Percentiles rank a stretch among this genome's conserved stretches.
phyloP scores from a whole-genome alignment of 495 filamentous ascomycete genomes.

The Wilcoxina mikolae region DNA sequence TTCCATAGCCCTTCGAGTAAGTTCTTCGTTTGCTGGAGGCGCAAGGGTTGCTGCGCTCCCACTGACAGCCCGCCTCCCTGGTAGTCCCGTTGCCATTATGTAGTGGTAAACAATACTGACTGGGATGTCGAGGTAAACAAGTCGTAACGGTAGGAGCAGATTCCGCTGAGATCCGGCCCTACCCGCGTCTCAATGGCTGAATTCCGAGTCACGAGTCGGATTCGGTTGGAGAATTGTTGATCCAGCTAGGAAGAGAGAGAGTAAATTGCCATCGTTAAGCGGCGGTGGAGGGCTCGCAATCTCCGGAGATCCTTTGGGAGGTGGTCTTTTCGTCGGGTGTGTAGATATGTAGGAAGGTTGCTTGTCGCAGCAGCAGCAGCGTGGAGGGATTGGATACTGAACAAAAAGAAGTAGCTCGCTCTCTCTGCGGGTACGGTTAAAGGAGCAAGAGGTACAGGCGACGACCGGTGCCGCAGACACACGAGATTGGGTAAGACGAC shows the following conservation, averaged over 20 bases:
- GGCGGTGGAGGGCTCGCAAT: not conserved
- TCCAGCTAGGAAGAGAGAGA: slow-evolving; percentile 4
- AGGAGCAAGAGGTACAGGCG: not conserved
- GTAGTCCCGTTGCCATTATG: not conserved
- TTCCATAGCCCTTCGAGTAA: slow-evolving; percentile 37
- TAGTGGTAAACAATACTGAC: not conserved
- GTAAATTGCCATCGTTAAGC: slow-evolving; percentile 6
- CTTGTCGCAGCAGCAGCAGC: not conserved
- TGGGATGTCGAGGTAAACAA: not conserved
- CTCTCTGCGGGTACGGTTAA: not conserved
- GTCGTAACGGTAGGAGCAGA: not conserved
- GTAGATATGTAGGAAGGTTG: not conserved
- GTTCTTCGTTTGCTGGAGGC: slow-evolving; percentile 26
- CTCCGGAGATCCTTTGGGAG: not conserved
- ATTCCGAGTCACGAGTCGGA: not conserved
- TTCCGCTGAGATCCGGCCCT: not conserved
- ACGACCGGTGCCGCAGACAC: not conserved
- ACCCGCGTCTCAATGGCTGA: slow-evolving; percentile 1
- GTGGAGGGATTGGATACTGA: not conserved
- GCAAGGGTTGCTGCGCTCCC: slow-evolving; percentile 16
- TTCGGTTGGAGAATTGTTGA: not conserved
- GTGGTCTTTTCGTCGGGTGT: not conserved
- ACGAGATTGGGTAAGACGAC: not conserved
- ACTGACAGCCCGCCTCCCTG: slow-evolving; percentile 2
- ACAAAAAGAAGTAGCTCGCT: not conserved